phyloP scores from a whole-genome alignment of 805 yeast genomes.

The Candida manassasensis region DNA sequence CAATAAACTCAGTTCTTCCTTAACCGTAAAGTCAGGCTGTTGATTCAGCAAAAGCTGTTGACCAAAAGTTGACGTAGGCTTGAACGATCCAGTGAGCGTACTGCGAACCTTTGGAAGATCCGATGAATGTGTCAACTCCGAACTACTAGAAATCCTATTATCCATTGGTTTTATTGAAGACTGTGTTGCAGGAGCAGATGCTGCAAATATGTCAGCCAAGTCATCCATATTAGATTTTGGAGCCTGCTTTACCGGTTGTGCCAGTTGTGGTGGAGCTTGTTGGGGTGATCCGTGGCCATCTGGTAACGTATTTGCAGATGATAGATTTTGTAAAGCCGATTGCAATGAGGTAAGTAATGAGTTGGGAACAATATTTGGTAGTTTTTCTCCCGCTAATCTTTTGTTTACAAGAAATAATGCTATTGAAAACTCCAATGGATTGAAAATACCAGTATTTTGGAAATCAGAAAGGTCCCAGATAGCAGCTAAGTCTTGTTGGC shows the following conservation, averaged over 20 bases:
- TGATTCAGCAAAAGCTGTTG: conserved; percentile 50
- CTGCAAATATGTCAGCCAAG: conserved; percentile 47
- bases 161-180: conserved; percentile 14
- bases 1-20: conserved; percentile 24
- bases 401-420: conserved; percentile 92
- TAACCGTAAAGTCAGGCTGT: conserved; percentile 9
- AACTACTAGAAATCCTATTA: conserved; percentile 26
- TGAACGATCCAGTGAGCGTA: conserved; percentile 46
- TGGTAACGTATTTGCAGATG: neutral
- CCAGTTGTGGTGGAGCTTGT: conserved; percentile 1
- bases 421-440: conserved; percentile 79
- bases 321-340: conserved; percentile 7
- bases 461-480: conserved; percentile 95
- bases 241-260: conserved; percentile 20
- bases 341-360: conserved; percentile 42
- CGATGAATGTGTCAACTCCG: conserved; percentile 24
- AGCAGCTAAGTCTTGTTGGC: conserved; percentile 78
- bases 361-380: conserved; percentile 77
- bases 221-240: conserved; percentile 57
- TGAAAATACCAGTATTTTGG: conserved; percentile 77
- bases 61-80: conserved; percentile 84
- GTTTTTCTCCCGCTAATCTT: conserved; percentile 66
- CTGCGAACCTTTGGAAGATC: conserved; percentile 32
- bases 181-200: conserved; percentile 21
- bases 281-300: conserved; percentile 5